Conservation (phyloP, 345 rosid species). For the Turritis glabra region DNA sequence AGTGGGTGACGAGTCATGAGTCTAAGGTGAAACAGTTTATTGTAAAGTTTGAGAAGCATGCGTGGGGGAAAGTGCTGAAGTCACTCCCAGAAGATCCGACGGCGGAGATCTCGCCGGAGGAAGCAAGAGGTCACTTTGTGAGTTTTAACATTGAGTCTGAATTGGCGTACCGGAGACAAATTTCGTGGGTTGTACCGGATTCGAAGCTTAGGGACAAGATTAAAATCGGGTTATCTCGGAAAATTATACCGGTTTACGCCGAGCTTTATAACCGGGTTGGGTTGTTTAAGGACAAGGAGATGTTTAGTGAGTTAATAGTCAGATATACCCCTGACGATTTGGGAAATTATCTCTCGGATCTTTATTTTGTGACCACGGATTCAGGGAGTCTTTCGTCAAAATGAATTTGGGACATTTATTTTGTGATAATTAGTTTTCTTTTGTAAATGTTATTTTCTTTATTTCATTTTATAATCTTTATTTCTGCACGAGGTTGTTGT, state of each 20-base stretch:
- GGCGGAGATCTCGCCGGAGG: slow-evolving; percentile 37
- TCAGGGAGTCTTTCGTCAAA: slow-evolving; percentile 24
- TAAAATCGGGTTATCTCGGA: slow-evolving; percentile 51
- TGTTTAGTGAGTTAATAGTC: slow-evolving; percentile 33
- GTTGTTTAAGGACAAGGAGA: slow-evolving; percentile 22
- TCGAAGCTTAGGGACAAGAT: slow-evolving; percentile 57
- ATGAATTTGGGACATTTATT: background rate
- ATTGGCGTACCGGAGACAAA: slow-evolving; percentile 55
- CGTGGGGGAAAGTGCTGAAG: slow-evolving; percentile 61
- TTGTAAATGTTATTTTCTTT: background rate
- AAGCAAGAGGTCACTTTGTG: slow-evolving; percentile 28
- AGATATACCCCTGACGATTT: slow-evolving; percentile 70
- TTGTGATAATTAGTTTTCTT: no score
- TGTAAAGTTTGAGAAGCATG: slow-evolving; percentile 64
- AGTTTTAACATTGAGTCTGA: slow-evolving; percentile 62
- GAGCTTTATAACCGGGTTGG: slow-evolving; percentile 51
- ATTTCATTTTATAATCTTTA: background rate
- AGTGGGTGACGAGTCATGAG: slow-evolving; percentile 65
- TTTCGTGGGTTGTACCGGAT: slow-evolving; percentile 64
- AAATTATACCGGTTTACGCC: slow-evolving; percentile 47
- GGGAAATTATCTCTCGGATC: slow-evolving; percentile 56
- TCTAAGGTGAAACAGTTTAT: slow-evolving; percentile 57
- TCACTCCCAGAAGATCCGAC: slow-evolving; percentile 49
- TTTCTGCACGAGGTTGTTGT: background rate
- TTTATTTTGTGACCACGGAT: slow-evolving; percentile 36